Evolutionary conservation across 768 basidiomycete genomes (phyloP).

Genomic region (Xerocomellus dryophilus): DNA sequence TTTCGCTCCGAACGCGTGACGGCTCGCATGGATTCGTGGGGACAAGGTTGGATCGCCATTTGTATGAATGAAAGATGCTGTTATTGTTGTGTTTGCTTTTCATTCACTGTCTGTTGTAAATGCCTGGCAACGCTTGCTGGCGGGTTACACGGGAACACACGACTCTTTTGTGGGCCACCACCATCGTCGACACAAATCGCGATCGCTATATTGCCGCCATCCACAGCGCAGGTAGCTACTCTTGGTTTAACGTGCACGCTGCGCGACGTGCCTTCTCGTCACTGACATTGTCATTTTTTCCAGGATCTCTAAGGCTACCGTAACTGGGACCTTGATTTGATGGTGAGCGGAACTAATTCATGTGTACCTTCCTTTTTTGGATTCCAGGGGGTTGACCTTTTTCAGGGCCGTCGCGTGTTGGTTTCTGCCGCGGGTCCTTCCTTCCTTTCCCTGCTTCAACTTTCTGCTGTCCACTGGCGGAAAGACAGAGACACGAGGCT

Average conservation of each 20-base stretch:
- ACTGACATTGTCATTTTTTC: constrained; percentile 6
- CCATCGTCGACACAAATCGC: not conserved
- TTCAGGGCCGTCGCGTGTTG: constrained; percentile 34
- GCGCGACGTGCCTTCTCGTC: not conserved
- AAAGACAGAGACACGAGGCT: constrained; percentile 52
- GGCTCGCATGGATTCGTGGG: constrained; percentile 3
- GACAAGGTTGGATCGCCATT: constrained; percentile 16
- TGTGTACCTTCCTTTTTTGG: constrained; percentile 30
- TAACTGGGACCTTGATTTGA: constrained; percentile 17
- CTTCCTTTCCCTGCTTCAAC: constrained; percentile 23
- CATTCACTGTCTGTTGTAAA: constrained; percentile 5
- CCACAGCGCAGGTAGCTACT: constrained; percentile 15
- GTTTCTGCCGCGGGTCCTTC: constrained; percentile 13
- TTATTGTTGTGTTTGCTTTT: constrained; percentile 21
- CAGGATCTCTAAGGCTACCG: not conserved
- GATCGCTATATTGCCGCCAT: not conserved
- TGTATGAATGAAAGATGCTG: constrained; percentile 23
- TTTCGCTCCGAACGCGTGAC: constrained; percentile 34
- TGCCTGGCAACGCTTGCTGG: constrained; percentile 26
- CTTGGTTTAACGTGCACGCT: not conserved
- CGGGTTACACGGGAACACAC: not conserved
- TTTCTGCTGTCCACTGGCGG: constrained; percentile 34
- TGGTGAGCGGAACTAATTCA: constrained; percentile 28
- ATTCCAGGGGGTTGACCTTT: constrained; percentile 29
- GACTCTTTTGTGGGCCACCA: constrained; percentile 1